Conservation (phyloP, 257 asterid genomes). For the Jasminum sambac region DNA sequence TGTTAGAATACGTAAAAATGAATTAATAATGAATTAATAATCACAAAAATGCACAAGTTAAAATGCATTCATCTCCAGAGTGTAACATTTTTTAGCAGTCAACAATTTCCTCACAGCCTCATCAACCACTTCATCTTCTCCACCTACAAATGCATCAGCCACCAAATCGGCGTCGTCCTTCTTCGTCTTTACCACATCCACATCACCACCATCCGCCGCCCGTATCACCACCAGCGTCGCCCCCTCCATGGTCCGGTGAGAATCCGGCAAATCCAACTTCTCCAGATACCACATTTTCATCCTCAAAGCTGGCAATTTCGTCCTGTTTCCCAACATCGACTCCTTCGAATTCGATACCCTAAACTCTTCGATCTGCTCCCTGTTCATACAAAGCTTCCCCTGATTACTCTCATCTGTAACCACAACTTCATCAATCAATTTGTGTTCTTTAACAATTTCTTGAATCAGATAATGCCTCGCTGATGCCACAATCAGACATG, state of each 20-base stretch:
- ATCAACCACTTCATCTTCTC: slow-evolving; percentile 32
- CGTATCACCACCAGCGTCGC: slow-evolving; percentile 66
- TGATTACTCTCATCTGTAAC: slow-evolving; percentile 58
- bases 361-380: slow-evolving; percentile 49
- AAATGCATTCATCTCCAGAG: slow-evolving; percentile 74
- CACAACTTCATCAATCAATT: slow-evolving; percentile 35
- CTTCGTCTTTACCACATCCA: neutral
- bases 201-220: slow-evolving; percentile 34
- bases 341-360: slow-evolving; percentile 23
- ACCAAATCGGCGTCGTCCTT: slow-evolving; percentile 36
- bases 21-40: neutral
- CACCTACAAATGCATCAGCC: slow-evolving; percentile 44
- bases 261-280: slow-evolving; percentile 48
- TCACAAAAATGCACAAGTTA: neutral
- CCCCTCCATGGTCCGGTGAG: slow-evolving; percentile 61
- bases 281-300: slow-evolving; percentile 82
- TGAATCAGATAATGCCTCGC: slow-evolving; percentile 58
- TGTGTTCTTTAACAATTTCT: slow-evolving; percentile 35
- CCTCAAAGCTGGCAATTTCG: slow-evolving; percentile 60
- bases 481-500: slow-evolving; percentile 66
- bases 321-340: slow-evolving; percentile 29
- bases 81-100: slow-evolving; percentile 56
- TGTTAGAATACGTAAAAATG: neutral
- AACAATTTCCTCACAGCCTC: slow-evolving; percentile 56
- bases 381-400: slow-evolving; percentile 55